These are phyloP conservation scores for Pleurotus salmoneostramineus DNA, from an alignment of 768 basidiomycete genomes.

Conservation along the genomic window DNA sequence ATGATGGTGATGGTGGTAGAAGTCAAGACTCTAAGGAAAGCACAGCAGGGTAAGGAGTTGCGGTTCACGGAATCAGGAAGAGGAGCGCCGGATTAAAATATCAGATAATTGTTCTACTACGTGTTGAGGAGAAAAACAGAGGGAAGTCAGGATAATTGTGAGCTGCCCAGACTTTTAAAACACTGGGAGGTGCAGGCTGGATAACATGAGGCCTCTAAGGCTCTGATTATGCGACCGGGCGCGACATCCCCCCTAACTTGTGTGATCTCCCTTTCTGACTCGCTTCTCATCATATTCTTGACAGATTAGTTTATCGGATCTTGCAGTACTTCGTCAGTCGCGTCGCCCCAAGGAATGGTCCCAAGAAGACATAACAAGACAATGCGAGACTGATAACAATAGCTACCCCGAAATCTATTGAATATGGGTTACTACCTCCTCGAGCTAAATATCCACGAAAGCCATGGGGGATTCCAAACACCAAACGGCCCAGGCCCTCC, in stretches of 20 bases:
- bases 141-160: not conserved
- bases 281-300: not conserved
- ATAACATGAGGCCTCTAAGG: conserved; percentile 1
- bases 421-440: conserved; percentile 35
- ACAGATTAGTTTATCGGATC: not conserved
- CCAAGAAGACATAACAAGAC: not conserved
- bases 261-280: not conserved
- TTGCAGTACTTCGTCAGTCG: conserved; percentile 1
- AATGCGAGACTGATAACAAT: not conserved
- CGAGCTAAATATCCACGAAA: conserved; percentile 58
- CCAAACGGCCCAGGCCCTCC: conserved; percentile 41
- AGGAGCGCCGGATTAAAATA: conserved; percentile 1
- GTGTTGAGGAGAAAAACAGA: not conserved
- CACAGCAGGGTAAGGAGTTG: not conserved
- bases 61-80: conserved; percentile 5
- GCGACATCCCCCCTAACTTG: not conserved
- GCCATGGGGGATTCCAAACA: conserved; percentile 57
- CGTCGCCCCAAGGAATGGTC: not conserved
- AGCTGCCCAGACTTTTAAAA: not conserved
- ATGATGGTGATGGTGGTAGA: conserved; percentile 34
- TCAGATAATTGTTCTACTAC: conserved; percentile 1
- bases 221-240: not conserved
- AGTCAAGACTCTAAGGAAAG: conserved; percentile 10
- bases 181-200: not conserved
- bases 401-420: conserved; percentile 9